These are phyloP conservation scores for Fusarium globosum DNA, from an alignment of 2,329 filamentous ascomycete genomes.

Conservation along the genomic window DNA sequence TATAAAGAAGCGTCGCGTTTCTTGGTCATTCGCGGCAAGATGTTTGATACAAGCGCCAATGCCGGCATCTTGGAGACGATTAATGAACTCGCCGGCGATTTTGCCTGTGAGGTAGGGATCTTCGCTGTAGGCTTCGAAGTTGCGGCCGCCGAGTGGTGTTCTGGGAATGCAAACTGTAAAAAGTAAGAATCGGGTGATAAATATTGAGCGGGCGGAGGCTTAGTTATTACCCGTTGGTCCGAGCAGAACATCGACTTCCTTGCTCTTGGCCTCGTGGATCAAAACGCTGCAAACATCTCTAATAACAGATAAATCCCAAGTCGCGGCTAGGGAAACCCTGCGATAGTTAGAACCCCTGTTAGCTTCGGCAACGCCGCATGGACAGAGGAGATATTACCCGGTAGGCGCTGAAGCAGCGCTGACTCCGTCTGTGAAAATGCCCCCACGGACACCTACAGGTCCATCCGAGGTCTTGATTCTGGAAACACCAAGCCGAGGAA, in stretches of 20 bases:
- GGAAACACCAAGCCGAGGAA: conserved; percentile 5
- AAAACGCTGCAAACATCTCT: conserved; percentile 15
- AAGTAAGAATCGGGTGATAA: not conserved
- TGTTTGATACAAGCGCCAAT: conserved; percentile 56
- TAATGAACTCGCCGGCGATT: conserved; percentile 46
- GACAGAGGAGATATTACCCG: not conserved
- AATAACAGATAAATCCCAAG: conserved; percentile 13
- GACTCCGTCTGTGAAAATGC: conserved; percentile 26
- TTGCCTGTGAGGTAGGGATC: conserved; percentile 54
- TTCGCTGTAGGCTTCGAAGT: conserved; percentile 55
- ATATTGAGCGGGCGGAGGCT: not conserved
- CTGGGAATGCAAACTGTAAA: conserved; percentile 12
- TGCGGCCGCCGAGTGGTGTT: conserved; percentile 52
- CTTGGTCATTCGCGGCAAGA: conserved; percentile 53
- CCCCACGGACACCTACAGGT: conserved; percentile 22
- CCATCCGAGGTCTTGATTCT: conserved; percentile 28
- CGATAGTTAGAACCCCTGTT: not conserved
- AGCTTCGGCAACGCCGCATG: not conserved
- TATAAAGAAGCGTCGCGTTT: conserved; percentile 23
- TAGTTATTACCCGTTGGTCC: conserved; percentile 14
- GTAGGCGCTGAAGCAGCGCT: conserved; percentile 22
- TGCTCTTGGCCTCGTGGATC: conserved; percentile 28
- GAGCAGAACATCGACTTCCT: conserved; percentile 24
- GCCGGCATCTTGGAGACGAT: conserved; percentile 51
- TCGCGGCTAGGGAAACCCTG: conserved; percentile 29